Percentiles rank a stretch among this genome's conserved stretches.
These are phyloP conservation scores for Colletotrichum tropicale DNA, from an alignment of 2,329 filamentous ascomycete genomes.

Conservation along the genomic window DNA sequence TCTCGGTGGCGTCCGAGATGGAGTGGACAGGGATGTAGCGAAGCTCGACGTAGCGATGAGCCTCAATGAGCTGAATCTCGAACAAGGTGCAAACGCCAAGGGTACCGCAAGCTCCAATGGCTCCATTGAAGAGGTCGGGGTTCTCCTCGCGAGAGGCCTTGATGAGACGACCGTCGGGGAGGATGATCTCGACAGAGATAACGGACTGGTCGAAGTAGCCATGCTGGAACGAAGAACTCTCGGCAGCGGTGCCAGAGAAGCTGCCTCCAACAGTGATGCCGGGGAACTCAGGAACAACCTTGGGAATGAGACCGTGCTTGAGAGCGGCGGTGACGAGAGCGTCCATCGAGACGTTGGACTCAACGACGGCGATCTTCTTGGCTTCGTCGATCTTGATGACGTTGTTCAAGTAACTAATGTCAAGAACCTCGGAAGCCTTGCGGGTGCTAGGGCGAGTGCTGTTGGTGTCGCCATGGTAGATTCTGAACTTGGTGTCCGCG, in stretches of 20 bases:
- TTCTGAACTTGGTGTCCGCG: slow-evolving; percentile 62
- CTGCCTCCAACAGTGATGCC: slow-evolving; percentile 73
- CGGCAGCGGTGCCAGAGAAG: slow-evolving; percentile 69
- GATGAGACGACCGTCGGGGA: slow-evolving; percentile 61
- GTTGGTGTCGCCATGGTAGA: slow-evolving; percentile 79
- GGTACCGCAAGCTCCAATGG: slow-evolving; percentile 64
- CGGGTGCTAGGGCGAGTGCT: slow-evolving; percentile 66
- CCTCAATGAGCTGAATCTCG: slow-evolving; percentile 59
- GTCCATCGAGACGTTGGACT: slow-evolving; percentile 75
- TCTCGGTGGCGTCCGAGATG: slow-evolving; percentile 46
- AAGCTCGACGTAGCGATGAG: slow-evolving; percentile 58
- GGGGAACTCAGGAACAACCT: slow-evolving; percentile 74
- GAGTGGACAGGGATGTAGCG: slow-evolving; percentile 53
- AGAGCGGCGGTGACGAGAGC: slow-evolving; percentile 62
- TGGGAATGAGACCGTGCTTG: slow-evolving; percentile 59
- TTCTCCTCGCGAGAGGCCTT: slow-evolving; percentile 49
- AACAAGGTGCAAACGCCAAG: slow-evolving; percentile 65
- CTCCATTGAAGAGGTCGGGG: slow-evolving; percentile 61
- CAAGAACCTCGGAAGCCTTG: slow-evolving; percentile 59
- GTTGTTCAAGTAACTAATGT: slow-evolving; percentile 67
- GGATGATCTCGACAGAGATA: slow-evolving; percentile 65
- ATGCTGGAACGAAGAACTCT: slow-evolving; percentile 69
- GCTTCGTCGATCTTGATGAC: slow-evolving; percentile 65
- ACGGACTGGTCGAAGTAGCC: slow-evolving; percentile 71
- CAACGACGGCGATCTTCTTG: slow-evolving; percentile 61